phyloP scores from a whole-genome alignment of 2,329 filamentous ascomycete genomes.

The Ilyonectria sp. region DNA sequence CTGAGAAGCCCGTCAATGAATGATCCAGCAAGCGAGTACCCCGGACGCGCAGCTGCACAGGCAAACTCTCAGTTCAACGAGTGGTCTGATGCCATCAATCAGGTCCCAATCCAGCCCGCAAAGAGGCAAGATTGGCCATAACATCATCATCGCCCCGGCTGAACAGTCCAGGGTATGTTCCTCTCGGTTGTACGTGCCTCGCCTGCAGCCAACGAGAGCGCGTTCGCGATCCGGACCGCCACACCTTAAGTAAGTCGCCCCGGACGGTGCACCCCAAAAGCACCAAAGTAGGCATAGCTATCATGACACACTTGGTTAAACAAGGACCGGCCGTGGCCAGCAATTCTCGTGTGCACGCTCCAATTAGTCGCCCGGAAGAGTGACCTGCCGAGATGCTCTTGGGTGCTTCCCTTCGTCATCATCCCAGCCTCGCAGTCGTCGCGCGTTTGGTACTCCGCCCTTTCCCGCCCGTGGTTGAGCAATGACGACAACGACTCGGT shows the following conservation, averaged over 20 bases:
- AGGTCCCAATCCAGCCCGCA: too few species aligned
- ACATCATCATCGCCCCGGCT: background rate
- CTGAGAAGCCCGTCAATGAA: too few species aligned
- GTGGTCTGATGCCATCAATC: too few species aligned
- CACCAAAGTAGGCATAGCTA: background rate
- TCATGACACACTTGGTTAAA: background rate
- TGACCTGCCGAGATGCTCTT: background rate
- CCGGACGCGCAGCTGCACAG: too few species aligned
- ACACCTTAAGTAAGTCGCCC: slow-evolving; percentile 18
- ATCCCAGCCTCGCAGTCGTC: background rate
- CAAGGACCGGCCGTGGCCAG: background rate
- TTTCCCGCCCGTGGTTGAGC: background rate
- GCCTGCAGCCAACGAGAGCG: slow-evolving; percentile 2
- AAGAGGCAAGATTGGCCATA: too few species aligned
- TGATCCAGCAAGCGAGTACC: too few species aligned
- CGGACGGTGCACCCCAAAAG: background rate
- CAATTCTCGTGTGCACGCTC: background rate
- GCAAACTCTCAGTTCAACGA: too few species aligned
- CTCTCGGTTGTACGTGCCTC: background rate
- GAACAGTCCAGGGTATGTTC: background rate
- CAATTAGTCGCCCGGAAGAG: background rate
- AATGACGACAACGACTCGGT: slow-evolving; percentile 31
- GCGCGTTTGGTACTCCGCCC: background rate
- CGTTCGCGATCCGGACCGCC: slow-evolving; percentile 23
- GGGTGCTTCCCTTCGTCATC: background rate